A percentile compares a stretch with the other conserved stretches of the same genome.
These are phyloP conservation scores for Ochromonas danica DNA, from an alignment of 108 stramenopile genomes.

Conservation along the genomic window DNA sequence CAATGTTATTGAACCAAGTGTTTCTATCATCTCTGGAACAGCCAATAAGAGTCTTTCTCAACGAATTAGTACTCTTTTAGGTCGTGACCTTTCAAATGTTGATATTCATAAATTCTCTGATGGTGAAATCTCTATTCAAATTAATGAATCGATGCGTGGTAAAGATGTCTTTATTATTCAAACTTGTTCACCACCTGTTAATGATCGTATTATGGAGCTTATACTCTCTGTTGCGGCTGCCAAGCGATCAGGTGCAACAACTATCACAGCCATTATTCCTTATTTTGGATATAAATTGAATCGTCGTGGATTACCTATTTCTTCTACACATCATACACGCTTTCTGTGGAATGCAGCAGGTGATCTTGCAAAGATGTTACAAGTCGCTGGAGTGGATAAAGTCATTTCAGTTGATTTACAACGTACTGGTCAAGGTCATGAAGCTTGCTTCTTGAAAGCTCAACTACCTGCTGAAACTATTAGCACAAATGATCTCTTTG, in stretches of 20 bases:
- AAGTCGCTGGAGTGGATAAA: slow-evolving; percentile 52
- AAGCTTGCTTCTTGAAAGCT: slow-evolving; percentile 34
- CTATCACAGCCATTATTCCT: slow-evolving; percentile 75
- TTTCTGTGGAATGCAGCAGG: slow-evolving; percentile 20
- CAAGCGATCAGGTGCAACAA: slow-evolving; percentile 70
- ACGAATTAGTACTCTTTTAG: slow-evolving; percentile 73
- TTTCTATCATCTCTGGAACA: slow-evolving; percentile 64
- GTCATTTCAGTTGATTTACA: slow-evolving; percentile 52
- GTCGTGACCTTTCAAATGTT: slow-evolving; percentile 60
- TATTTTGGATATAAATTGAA: slow-evolving; percentile 73
- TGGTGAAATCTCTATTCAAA: slow-evolving; percentile 70
- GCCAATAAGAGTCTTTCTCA: slow-evolving; percentile 62
- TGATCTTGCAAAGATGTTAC: slow-evolving; percentile 41
- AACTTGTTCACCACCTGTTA: slow-evolving; percentile 57
- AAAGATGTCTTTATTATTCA: slow-evolving; percentile 75
- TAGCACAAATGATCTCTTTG: neutral
- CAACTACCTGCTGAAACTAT: neutral
- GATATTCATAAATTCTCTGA: slow-evolving; percentile 69
- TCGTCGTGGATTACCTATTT: slow-evolving; percentile 28
- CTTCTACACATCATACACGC: neutral
- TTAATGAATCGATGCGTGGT: slow-evolving; percentile 65
- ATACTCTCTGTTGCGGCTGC: slow-evolving; percentile 68
- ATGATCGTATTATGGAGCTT: slow-evolving; percentile 72
- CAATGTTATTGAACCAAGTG: neutral
- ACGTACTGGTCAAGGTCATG: slow-evolving; percentile 44